Base-by-base conservation (phyloP, 2,329 filamentous ascomycete species). In the Pseudonectria buxi region DNA sequence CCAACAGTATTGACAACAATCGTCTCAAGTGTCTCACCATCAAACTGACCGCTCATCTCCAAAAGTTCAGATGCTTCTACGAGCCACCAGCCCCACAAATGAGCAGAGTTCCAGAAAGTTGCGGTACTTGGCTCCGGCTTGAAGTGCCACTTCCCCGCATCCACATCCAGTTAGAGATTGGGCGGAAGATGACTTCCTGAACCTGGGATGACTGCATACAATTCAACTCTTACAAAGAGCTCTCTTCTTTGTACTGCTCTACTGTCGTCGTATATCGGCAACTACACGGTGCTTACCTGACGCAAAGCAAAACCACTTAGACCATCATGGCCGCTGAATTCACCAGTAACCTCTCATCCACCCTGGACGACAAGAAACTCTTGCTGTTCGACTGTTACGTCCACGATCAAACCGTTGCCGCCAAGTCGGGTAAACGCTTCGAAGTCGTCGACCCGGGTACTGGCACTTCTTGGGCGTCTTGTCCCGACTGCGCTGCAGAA, bases 371-470 rank as follows among this genome's bases (percentile, higher is more conserved):
- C 50, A 59, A 63, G 3, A 61, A 58, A 16, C 62, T 77, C 11
- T 59, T 71, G 12, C 62, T 68, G 24, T 64, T 64, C 28, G 65
- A 74, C 40, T 73, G 67, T 32, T 68, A 69, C 35, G 57, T 76
- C 36, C 59, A 73, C 36, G 67, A 70, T 33, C 44, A 67, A 46
- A 70, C 67, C 61, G 57, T 68, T 1, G 37, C 58, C 10, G 62
- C 72, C 12, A 63, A 62, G 28, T 67, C 63, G 22, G 65, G 65
- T 32, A 59, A 62, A 24, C 64, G 68, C 1, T 77, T 76, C 40
- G 61, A 71, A 40, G 65, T 76, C 9, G 46, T 72, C 12, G 71
- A 77, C 40, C 73, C 73, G 0, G 73, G 72, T 26, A 68, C 66
- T 6, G 67, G 67, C 43, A 59, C 60, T 30, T 44, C 60, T 3